These are phyloP conservation scores for Apiotrichum laibachii DNA, from an alignment of 1,284 basidiomycete species.

Conservation along the genomic window DNA sequence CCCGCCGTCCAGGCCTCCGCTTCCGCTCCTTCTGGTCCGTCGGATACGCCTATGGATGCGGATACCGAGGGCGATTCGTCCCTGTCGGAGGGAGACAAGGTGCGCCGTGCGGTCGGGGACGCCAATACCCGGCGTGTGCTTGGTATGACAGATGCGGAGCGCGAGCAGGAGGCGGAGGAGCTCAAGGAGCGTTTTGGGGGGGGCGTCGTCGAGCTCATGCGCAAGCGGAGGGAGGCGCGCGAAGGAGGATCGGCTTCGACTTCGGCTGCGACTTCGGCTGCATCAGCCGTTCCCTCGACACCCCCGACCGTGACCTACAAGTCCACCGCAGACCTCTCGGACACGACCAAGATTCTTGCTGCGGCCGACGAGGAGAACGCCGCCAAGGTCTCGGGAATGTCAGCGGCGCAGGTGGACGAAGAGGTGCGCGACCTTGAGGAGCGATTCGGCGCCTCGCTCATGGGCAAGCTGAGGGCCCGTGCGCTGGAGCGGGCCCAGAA, in stretches of 20 bases:
- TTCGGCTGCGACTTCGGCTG: not conserved
- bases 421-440: constrained; percentile 64
- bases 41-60: no score
- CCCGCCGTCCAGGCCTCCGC: not conserved
- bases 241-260: not conserved
- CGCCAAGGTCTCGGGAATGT: constrained; percentile 59
- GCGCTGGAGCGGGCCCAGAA: constrained; percentile 41
- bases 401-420: constrained; percentile 58
- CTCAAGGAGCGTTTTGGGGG: constrained; percentile 66
- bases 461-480: constrained; percentile 60
- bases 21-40: not conserved
- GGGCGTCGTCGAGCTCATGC: constrained; percentile 59
- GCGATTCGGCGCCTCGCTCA: constrained; percentile 63
- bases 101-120: constrained; percentile 22
- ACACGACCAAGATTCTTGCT: constrained; percentile 3
- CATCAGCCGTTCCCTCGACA: not conserved
- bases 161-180: constrained; percentile 61
- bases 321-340: constrained; percentile 1
- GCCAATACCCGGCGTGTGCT: constrained; percentile 54
- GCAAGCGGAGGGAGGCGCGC: constrained; percentile 48
- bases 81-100: constrained; percentile 12
- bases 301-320: not conserved
- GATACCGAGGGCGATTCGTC: no score
- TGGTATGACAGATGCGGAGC: constrained; percentile 61
- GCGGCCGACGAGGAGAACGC: constrained; percentile 42